These are phyloP conservation scores for Coemansia sp. DNA, from an alignment of 192 early-diverging fungal genomes.

Conservation along the genomic window DNA sequence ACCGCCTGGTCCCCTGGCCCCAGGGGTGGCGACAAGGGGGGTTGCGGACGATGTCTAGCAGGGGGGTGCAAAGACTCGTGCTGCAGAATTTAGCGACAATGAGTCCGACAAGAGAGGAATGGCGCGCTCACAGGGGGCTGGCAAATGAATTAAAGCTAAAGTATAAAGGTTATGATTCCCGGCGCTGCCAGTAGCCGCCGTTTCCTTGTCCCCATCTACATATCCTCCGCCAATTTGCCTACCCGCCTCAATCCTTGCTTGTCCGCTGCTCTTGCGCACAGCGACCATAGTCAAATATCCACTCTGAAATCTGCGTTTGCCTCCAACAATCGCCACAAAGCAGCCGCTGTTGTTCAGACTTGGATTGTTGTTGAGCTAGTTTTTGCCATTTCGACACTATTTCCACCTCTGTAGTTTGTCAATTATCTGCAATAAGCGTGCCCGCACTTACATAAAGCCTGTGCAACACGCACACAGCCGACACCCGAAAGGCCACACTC, in stretches of 20 bases:
- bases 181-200: not conserved
- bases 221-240: not conserved
- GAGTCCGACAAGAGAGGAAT: slow-evolving; percentile 29
- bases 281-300: not conserved
- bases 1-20: too few relatives aligned
- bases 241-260: not conserved
- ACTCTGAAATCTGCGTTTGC: not conserved
- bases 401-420: not conserved
- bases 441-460: slow-evolving; percentile 3
- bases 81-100: slow-evolving; percentile 38
- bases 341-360: slow-evolving; percentile 1
- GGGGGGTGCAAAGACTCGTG: slow-evolving; percentile 8
- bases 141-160: slow-evolving; percentile 31
- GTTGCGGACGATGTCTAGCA: not conserved
- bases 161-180: slow-evolving; percentile 17
- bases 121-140: slow-evolving; percentile 24
- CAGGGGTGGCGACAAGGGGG: slow-evolving; percentile 6
- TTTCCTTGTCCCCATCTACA: not conserved
- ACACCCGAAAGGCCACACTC: not conserved
- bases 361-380: slow-evolving; percentile 4
- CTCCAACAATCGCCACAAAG: slow-evolving; percentile 3
- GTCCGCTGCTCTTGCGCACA: not conserved
- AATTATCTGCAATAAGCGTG: slow-evolving; percentile 8
- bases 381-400: slow-evolving; percentile 2
- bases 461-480: not conserved